A percentile compares a stretch with the other conserved stretches of the same genome.
These are phyloP conservation scores for Colletotrichum musicola DNA, from an alignment of 2,329 filamentous ascomycete genomes.

Conservation along the genomic window DNA sequence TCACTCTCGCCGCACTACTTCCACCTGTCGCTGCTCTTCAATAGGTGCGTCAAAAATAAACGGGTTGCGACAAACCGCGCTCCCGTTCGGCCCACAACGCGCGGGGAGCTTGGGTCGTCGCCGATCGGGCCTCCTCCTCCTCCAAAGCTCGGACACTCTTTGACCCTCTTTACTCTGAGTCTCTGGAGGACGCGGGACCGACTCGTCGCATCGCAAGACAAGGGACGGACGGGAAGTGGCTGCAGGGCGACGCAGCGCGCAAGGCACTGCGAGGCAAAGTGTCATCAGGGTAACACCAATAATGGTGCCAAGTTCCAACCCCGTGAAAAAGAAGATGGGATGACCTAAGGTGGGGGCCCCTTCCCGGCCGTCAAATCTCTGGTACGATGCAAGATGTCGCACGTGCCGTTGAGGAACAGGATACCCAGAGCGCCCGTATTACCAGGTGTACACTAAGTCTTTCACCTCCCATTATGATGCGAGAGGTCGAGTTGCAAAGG, in stretches of 20 bases:
- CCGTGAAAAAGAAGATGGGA: slow-evolving; percentile 23
- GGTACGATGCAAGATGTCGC: slow-evolving; percentile 17
- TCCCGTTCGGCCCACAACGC: slow-evolving; percentile 21
- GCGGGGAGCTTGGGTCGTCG: slow-evolving; percentile 15
- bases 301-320: neutral
- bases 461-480: neutral
- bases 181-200: neutral
- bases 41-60: slow-evolving; percentile 15
- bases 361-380: slow-evolving; percentile 22
- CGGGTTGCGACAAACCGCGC: slow-evolving; percentile 7
- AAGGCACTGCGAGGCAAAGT: slow-evolving; percentile 11
- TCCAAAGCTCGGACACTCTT: slow-evolving; percentile 34
- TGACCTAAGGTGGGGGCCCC: slow-evolving; percentile 11
- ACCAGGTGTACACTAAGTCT: neutral
- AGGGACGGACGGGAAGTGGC: slow-evolving; percentile 26
- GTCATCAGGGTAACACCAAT: slow-evolving; percentile 33
- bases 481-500: neutral
- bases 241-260: slow-evolving; percentile 24
- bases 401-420: neutral
- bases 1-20: slow-evolving; percentile 11
- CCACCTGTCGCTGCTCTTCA: slow-evolving; percentile 13
- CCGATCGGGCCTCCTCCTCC: slow-evolving; percentile 31
- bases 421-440: neutral
- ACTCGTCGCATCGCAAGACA: slow-evolving; percentile 29
- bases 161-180: slow-evolving; percentile 19